Evolutionary conservation across 306 rosid genomes (phyloP).

Genomic region (Argentina anserina): DNA sequence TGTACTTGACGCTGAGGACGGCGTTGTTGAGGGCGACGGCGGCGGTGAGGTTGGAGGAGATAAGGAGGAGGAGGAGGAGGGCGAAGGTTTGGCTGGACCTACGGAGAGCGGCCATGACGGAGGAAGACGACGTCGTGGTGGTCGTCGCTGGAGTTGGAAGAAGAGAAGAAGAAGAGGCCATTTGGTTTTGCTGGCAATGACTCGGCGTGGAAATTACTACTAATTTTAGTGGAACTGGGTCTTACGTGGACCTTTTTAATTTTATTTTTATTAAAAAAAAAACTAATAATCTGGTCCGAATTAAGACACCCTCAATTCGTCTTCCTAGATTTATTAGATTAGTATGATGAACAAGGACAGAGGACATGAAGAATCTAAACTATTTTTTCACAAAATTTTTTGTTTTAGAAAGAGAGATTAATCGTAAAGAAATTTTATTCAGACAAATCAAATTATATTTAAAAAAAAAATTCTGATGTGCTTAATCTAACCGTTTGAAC

Average conservation of each 20-base stretch:
- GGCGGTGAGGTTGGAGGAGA: constrained; percentile 10
- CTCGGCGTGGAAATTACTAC: not conserved
- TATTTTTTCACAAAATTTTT: too few species aligned
- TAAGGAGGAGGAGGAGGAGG: constrained; percentile 20
- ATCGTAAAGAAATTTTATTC: too few species aligned
- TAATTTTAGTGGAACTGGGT: not conserved
- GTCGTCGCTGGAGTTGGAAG: not conserved
- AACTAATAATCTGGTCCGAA: too few species aligned
- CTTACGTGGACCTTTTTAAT: not conserved
- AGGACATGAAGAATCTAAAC: too few species aligned
- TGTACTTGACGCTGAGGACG: constrained; percentile 78
- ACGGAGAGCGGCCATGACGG: not conserved
- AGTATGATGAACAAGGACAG: too few species aligned
- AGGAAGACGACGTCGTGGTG: not conserved
- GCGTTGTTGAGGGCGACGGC: constrained; percentile 43
- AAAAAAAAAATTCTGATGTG: too few species aligned
- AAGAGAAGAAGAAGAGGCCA: constrained; percentile 6
- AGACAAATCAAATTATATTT: too few species aligned
- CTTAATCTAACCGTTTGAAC: too few species aligned
- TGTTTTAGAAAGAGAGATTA: too few species aligned
- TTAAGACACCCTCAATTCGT: too few species aligned
- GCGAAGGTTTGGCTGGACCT: not conserved
- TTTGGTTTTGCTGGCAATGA: constrained; percentile 4
- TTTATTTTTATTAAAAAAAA: too few species aligned
- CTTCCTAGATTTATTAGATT: too few species aligned